These are phyloP conservation scores for Cyphellophora europaea DNA, from an alignment of 2,329 filamentous ascomycete genomes.

Conservation along the genomic window DNA sequence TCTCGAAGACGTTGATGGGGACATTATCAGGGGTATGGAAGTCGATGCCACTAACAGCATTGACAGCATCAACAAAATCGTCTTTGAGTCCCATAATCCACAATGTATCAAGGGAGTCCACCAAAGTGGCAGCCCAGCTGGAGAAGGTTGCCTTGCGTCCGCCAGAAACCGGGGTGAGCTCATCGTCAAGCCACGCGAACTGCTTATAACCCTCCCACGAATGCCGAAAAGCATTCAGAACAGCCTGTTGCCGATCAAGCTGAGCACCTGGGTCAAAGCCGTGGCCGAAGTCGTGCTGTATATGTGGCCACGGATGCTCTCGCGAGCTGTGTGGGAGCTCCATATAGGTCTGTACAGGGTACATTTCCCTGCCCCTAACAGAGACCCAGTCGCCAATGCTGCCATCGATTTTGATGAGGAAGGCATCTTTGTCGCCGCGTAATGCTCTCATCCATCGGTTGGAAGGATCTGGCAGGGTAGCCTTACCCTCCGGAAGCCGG, in stretches of 20 bases:
- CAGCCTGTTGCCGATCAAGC: neutral
- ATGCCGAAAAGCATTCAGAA: neutral
- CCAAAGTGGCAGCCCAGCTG: conserved; percentile 52
- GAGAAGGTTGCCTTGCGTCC: conserved; percentile 47
- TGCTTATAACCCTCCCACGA: conserved; percentile 1
- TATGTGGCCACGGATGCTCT: neutral
- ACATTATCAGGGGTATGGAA: conserved; percentile 33
- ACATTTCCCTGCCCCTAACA: neutral
- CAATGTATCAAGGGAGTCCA: conserved; percentile 53
- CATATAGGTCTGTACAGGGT: neutral
- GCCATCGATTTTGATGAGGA: neutral
- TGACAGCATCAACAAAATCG: conserved; percentile 48
- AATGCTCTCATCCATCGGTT: neutral
- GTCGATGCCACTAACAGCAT: conserved; percentile 43
- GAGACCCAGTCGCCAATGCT: neutral
- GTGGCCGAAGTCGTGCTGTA: neutral
- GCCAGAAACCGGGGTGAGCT: conserved; percentile 48
- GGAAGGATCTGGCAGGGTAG: no score
- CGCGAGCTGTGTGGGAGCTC: neutral
- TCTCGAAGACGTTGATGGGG: conserved; percentile 73
- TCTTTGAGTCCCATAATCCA: conserved; percentile 52
- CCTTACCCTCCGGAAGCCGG: no score
- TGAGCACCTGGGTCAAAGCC: neutral
- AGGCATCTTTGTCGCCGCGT: neutral
- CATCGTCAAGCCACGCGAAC: conserved; percentile 53